Conservation (phyloP, 768 basidiomycete species). For the Tricholomella constricta region DNA sequence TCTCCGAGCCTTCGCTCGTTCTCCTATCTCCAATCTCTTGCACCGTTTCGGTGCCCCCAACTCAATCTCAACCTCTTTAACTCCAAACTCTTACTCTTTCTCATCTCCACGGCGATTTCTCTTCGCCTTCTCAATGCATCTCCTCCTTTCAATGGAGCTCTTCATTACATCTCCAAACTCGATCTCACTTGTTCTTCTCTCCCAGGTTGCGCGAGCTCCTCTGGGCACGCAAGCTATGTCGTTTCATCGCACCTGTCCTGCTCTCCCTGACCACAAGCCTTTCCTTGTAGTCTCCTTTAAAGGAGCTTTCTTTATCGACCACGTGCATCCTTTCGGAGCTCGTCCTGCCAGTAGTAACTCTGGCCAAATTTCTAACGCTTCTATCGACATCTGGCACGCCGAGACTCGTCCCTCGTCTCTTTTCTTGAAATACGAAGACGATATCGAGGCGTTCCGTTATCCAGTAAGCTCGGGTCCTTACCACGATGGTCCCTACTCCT, state of each 20-base stretch:
- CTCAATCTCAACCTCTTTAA: no score
- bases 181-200: no score
- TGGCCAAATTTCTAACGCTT: constrained; percentile 27
- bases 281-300: constrained; percentile 17
- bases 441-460: constrained; percentile 26
- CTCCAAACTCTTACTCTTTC: no score
- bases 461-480: no score
- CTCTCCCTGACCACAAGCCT: constrained; percentile 26
- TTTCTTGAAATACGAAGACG: constrained; percentile 30
- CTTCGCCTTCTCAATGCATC: not conserved
- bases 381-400: no score
- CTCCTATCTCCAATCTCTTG: no score
- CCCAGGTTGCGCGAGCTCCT: constrained; percentile 27
- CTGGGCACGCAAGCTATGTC: constrained; percentile 28
- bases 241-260: constrained; percentile 29
- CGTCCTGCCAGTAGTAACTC: constrained; percentile 22
- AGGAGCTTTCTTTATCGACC: constrained; percentile 17
- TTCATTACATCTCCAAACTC: no score
- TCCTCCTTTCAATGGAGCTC: no score
- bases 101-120: no score
- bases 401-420: constrained; percentile 7
- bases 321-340: constrained; percentile 26
- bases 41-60: no score
- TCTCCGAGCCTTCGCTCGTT: no score
- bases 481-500: no score